A percentile compares a stretch with the other conserved stretches of the same genome.
These are phyloP conservation scores for Didymella segeticola DNA, from an alignment of 2,329 filamentous ascomycete species.

Conservation along the genomic window DNA sequence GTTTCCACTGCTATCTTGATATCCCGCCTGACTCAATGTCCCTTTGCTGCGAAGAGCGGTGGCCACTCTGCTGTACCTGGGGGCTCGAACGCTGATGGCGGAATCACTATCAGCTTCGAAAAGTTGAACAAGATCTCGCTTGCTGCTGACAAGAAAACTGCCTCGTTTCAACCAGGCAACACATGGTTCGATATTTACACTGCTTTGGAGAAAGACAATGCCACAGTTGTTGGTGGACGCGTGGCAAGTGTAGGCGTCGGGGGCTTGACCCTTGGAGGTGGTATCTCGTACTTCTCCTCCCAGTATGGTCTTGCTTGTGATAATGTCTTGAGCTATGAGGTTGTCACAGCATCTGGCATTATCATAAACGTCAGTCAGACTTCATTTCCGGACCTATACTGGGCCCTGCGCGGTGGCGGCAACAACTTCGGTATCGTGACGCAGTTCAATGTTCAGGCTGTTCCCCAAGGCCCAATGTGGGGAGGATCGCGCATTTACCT, in stretches of 20 bases:
- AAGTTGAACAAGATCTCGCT: slow-evolving; percentile 37
- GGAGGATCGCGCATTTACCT: slow-evolving; percentile 28
- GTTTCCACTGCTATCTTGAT: slow-evolving; percentile 23
- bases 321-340: slow-evolving; percentile 46
- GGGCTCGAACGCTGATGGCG: slow-evolving; percentile 50
- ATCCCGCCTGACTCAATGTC: slow-evolving; percentile 32
- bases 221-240: slow-evolving; percentile 38
- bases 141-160: slow-evolving; percentile 34
- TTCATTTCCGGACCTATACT: slow-evolving; percentile 50
- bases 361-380: slow-evolving; percentile 26
- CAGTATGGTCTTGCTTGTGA: slow-evolving; percentile 37
- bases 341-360: slow-evolving; percentile 30
- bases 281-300: slow-evolving; percentile 38
- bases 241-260: slow-evolving; percentile 30
- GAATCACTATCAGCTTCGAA: slow-evolving; percentile 54
- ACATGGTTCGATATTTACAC: slow-evolving; percentile 48
- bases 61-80: slow-evolving; percentile 53
- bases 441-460: slow-evolving; percentile 31
- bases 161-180: slow-evolving; percentile 41
- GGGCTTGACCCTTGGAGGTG: slow-evolving; percentile 35
- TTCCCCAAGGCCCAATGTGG: slow-evolving; percentile 37
- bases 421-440: slow-evolving; percentile 48
- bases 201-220: slow-evolving; percentile 26
- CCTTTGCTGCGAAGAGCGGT: slow-evolving; percentile 54
- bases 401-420: slow-evolving; percentile 46